These are phyloP conservation scores for Triangularia verruculosa DNA, from an alignment of 2,329 filamentous ascomycete genomes.

Conservation along the genomic window DNA sequence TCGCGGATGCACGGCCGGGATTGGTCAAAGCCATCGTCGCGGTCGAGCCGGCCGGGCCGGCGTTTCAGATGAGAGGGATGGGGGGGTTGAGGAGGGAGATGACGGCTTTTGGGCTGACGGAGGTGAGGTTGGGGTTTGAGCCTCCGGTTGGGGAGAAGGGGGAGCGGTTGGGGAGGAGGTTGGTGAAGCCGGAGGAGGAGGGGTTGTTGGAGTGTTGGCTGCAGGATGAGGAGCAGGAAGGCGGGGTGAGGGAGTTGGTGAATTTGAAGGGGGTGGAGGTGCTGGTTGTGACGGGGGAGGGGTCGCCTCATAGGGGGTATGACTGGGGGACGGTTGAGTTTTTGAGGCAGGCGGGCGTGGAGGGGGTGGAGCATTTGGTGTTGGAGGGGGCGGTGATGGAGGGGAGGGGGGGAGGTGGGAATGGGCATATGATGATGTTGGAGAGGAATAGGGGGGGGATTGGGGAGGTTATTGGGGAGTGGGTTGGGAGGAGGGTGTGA, in stretches of 20 bases:
- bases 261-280: conserved; percentile 1
- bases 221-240: background rate
- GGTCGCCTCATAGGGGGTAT: conserved; percentile 4
- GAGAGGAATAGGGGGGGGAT: conserved; percentile 12
- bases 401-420: background rate
- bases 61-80: conserved; percentile 34
- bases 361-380: background rate
- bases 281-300: conserved; percentile 10
- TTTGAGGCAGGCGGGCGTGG: conserved; percentile 11
- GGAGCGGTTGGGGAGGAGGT: background rate
- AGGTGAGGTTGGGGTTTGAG: conserved; percentile 5
- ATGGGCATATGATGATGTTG: conserved; percentile 14
- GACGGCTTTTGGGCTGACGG: conserved; percentile 7
- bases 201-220: background rate
- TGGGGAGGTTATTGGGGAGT: background rate
- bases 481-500: background rate
- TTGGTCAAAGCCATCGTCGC: conserved; percentile 49
- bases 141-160: background rate
- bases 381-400: background rate
- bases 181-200: background rate
- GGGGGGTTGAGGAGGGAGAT: conserved; percentile 1
- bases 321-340: conserved; percentile 10
- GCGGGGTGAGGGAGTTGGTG: background rate
- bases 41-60: conserved; percentile 53
- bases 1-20: conserved; percentile 47